These are phyloP conservation scores for Boletus vermiculosoides DNA, from an alignment of 768 basidiomycete genomes.

Conservation along the genomic window DNA sequence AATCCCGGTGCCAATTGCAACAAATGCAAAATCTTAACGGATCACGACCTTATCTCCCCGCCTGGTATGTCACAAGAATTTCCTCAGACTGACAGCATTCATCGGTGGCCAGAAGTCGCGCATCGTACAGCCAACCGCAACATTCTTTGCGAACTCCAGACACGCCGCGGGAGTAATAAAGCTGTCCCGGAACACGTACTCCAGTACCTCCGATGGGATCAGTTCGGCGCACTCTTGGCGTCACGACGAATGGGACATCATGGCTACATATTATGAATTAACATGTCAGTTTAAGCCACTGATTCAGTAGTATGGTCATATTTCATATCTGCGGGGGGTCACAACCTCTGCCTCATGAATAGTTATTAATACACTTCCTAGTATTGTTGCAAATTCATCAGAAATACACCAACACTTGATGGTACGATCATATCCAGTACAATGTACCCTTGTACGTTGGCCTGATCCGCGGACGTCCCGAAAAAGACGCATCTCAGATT, in stretches of 20 bases:
- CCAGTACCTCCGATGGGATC: slow-evolving; percentile 10
- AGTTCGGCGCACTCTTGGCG: not conserved
- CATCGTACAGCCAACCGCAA: slow-evolving; percentile 10
- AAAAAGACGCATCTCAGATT: slow-evolving; percentile 26
- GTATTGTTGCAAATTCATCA: slow-evolving; percentile 10
- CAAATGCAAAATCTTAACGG: slow-evolving; percentile 24
- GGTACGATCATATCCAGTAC: slow-evolving; percentile 1
- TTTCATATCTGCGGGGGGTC: slow-evolving; percentile 11
- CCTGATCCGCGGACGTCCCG: slow-evolving; percentile 28
- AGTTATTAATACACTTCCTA: not conserved
- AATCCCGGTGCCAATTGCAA: slow-evolving; percentile 1
- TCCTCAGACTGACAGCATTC: slow-evolving; percentile 11
- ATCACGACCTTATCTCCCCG: slow-evolving; percentile 34
- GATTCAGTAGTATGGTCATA: not conserved
- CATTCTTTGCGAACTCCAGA: slow-evolving; percentile 20
- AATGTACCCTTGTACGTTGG: slow-evolving; percentile 6
- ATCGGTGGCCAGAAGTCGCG: slow-evolving; percentile 18
- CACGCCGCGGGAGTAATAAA: slow-evolving; percentile 30
- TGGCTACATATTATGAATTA: not conserved
- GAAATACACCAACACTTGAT: not conserved
- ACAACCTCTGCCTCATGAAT: not conserved
- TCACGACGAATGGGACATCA: not conserved
- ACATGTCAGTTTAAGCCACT: not conserved
- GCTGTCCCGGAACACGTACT: slow-evolving; percentile 12
- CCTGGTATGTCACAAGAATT: slow-evolving; percentile 10